Evolutionary conservation across 345 rosid genomes (phyloP), one percentile per base, ranked within the genome.

Genomic region (Bruguiera gymnorhiza): DNA sequence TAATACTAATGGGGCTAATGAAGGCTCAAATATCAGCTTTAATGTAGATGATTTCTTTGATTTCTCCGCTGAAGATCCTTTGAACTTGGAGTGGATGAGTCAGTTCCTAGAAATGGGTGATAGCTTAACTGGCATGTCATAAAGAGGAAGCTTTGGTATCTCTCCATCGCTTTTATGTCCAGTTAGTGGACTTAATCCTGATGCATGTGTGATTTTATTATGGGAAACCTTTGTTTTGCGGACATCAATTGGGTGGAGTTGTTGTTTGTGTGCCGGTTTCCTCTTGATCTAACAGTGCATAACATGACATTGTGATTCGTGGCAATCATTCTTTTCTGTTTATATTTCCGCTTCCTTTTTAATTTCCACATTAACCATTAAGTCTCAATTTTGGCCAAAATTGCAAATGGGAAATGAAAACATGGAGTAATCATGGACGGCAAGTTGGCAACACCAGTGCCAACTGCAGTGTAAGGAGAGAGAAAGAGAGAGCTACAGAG

Each of bases 11-110:
- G 70, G 70, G 57, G 68, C 39, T 30, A 76, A 82, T 30, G 79
- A 82, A 53, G 72, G 73, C 18, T 60, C 86, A n/a, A 75, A 63
- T 8, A 69, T 59, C 48, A 55, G 64, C 63, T 84, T 83, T 30
- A 75, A 83, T 37, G 78, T 83, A 26, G 86, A 86, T 8, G 86
- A 85, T 48, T 85, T 88, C 82, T 86, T 88, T 62, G 89, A 88
- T 75, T 88, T 88, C 86, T 83, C 93, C 46, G 79, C 79, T 65
- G 88, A 79, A 65, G 84, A 80, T 75, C 73, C 88, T 30, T 26
- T 78, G 51, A 85, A 78, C 76, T 62, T 85, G 74, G 85, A 79
- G 32, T 83, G 85, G 85, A 58, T 81, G 30, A 83, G 50, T 58
- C 70, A 66, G 21, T 75, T 75, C 37, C 74, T 69, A 55, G 70